Evolutionary conservation across 345 rosid species (phyloP).

Genomic region (Brassica carinata): DNA sequence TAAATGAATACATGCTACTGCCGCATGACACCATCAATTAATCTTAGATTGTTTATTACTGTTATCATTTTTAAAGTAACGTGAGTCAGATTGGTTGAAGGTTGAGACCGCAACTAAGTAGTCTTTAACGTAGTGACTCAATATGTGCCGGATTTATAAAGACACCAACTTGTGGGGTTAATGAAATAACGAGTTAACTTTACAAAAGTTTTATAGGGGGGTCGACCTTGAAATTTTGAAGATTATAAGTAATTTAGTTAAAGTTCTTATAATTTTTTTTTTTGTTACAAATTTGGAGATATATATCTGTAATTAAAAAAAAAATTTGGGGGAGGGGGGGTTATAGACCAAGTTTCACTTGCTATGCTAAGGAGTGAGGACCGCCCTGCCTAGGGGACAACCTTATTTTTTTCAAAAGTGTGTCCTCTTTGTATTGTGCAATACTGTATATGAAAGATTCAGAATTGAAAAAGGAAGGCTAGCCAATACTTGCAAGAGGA

Average conservation of each 20-base stretch:
- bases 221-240: too few relatives aligned
- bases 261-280: not conserved
- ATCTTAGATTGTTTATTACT: not conserved
- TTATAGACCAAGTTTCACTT: not conserved
- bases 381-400: not conserved
- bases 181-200: not conserved
- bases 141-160: not conserved
- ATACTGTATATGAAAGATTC: not conserved
- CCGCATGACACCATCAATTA: too few relatives aligned
- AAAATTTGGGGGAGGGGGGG: too few relatives aligned
- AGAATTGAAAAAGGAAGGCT: not conserved
- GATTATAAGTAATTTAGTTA: not conserved
- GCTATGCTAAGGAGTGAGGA: not conserved
- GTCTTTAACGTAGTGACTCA: not conserved
- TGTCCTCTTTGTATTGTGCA: not conserved
- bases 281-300: not conserved
- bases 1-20: too few relatives aligned
- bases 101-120: not conserved
- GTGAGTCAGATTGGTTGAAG: not conserved
- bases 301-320: not conserved
- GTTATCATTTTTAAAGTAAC: not conserved
- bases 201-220: not conserved
- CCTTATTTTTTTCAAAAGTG: not conserved
- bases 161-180: not conserved
- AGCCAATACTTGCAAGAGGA: not conserved